Evolutionary conservation across 2,329 filamentous ascomycete genomes (phyloP).

Genomic region (Herpomyces periplanetae): DNA sequence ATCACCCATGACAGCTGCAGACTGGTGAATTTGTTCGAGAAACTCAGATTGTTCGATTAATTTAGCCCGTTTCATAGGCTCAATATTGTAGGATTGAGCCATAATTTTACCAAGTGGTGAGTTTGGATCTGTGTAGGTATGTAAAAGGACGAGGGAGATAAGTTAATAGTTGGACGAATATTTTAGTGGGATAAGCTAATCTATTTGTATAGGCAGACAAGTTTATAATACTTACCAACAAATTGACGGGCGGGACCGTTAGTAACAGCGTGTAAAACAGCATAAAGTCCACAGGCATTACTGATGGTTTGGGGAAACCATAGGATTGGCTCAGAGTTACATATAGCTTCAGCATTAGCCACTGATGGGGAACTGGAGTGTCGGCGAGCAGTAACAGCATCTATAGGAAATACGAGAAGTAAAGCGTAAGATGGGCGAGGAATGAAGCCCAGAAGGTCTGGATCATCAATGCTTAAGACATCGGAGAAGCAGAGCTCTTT

Average conservation of each 20-base stretch:
- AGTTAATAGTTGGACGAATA: too few relatives aligned
- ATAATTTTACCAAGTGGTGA: too few relatives aligned
- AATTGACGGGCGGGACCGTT: conserved; percentile 2
- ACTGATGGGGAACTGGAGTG: too few relatives aligned
- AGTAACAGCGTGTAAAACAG: conserved; percentile 2
- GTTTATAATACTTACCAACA: conserved; percentile 2
- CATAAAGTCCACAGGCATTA: conserved; percentile 3
- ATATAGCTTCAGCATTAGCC: too few relatives aligned
- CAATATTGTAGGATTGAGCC: too few relatives aligned
- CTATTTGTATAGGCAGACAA: too few relatives aligned
- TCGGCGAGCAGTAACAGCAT: too few relatives aligned
- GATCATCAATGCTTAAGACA: conserved; percentile 60
- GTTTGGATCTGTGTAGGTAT: too few relatives aligned
- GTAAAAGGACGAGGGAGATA: too few relatives aligned
- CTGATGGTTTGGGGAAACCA: conserved; percentile 3
- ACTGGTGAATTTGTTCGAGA: conserved; percentile 36
- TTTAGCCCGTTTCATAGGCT: conserved; percentile 21
- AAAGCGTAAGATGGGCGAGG: conserved; percentile 59
- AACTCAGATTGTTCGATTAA: conserved; percentile 35
- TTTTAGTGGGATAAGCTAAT: too few relatives aligned
- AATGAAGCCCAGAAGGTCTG: conserved; percentile 44
- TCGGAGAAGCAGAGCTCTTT: conserved; percentile 40
- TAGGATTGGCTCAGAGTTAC: too few relatives aligned
- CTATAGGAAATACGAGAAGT: conserved; percentile 70
- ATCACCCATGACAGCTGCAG: conserved; percentile 35